These are phyloP conservation scores for Pulveroboletus sp. DNA, from an alignment of 768 basidiomycete genomes.

Conservation along the genomic window DNA sequence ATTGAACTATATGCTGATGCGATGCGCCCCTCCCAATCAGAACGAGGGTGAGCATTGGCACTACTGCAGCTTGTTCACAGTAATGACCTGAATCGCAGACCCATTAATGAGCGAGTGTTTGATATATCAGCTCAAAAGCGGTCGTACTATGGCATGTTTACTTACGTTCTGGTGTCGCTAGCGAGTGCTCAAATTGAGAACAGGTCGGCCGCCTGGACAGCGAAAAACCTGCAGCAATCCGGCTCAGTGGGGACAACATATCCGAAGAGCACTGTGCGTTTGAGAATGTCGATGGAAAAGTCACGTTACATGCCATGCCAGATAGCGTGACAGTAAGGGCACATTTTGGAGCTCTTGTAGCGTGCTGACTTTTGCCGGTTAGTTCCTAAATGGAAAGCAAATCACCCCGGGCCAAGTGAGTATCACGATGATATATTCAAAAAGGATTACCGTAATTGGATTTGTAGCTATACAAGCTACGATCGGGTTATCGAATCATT, in stretches of 20 bases:
- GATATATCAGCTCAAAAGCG: constrained; percentile 87
- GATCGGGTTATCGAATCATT: constrained; percentile 95
- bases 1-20: constrained; percentile 7
- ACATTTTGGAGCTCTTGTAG: not conserved
- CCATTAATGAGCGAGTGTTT: constrained; percentile 96
- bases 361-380: constrained; percentile 12
- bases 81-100: constrained; percentile 44
- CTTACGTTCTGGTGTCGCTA: not conserved
- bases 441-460: constrained; percentile 9
- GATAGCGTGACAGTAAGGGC: constrained; percentile 76
- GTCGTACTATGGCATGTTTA: constrained; percentile 63
- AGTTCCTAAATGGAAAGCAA: constrained; percentile 95
- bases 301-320: constrained; percentile 72
- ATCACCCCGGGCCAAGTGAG: constrained; percentile 70
- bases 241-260: constrained; percentile 89
- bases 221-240: constrained; percentile 78
- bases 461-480: constrained; percentile 68
- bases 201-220: constrained; percentile 88
- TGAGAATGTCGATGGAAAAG: constrained; percentile 80
- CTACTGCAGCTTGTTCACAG: not conserved
- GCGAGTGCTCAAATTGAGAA: constrained; percentile 11
- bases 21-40: constrained; percentile 32
- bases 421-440: not conserved
- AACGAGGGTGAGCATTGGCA: constrained; percentile 57
- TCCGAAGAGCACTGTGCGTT: constrained; percentile 90